phyloP scores from a whole-genome alignment of 257 asterid genomes.

The Solanum lycopersicoides region DNA sequence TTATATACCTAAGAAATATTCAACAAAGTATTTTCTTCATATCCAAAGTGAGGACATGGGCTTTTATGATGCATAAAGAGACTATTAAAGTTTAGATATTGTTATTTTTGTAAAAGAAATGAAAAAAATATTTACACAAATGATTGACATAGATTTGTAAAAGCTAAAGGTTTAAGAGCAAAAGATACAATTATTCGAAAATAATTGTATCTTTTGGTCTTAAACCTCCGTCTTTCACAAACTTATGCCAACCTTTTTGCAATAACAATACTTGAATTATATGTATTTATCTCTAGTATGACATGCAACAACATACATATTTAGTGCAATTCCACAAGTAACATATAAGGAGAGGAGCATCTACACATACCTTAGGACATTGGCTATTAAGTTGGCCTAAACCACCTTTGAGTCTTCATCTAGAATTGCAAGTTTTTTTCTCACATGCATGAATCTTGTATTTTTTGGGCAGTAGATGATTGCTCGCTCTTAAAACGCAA shows the following conservation, averaged over 20 bases:
- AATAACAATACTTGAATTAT: slow-evolving; percentile 33
- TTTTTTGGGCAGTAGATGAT: background rate
- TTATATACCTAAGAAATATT: too few relatives aligned
- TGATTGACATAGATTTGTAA: background rate
- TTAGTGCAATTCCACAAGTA: background rate
- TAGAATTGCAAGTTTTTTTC: background rate
- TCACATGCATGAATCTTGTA: background rate
- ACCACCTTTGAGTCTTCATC: background rate
- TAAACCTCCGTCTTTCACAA: slow-evolving; percentile 39
- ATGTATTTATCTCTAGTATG: background rate
- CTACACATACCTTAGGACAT: background rate
- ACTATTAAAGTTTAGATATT: too few relatives aligned
- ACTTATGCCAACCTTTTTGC: slow-evolving; percentile 69
- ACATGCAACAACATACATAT: too few relatives aligned
- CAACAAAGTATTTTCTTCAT: too few relatives aligned
- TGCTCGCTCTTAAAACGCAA: background rate
- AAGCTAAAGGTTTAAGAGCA: background rate
- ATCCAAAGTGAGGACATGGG: too few relatives aligned
- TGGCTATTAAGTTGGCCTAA: background rate
- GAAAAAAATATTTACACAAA: too few relatives aligned
- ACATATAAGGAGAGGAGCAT: background rate
- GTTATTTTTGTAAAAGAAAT: background rate
- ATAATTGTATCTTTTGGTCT: slow-evolving; percentile 35
- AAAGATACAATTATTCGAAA: background rate
- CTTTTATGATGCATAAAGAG: background rate